phyloP scores from a whole-genome alignment of 371 early-diverging fungal species.

The Mortierella polycephala region DNA sequence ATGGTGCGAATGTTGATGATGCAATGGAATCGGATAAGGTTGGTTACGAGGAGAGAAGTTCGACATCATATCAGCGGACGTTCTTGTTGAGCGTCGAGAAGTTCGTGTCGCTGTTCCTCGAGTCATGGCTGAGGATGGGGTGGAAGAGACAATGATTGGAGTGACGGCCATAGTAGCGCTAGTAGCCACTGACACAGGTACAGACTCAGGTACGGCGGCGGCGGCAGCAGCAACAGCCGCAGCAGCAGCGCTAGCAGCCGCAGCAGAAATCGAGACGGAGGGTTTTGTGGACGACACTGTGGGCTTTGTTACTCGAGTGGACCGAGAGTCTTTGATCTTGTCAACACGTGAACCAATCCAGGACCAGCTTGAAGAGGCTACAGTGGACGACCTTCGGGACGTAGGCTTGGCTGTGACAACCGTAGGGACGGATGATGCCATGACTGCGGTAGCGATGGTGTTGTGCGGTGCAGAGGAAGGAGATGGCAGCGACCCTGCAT shows the following conservation, averaged over 20 bases:
- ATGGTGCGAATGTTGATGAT: background rate
- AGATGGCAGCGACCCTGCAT: constrained; percentile 3
- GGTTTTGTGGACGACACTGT: constrained; percentile 8
- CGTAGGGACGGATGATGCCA: background rate
- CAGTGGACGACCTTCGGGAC: constrained; percentile 12
- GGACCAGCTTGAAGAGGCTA: constrained; percentile 9
- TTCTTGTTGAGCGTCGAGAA: too few species aligned
- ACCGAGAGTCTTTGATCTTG: background rate
- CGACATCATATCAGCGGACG: too few species aligned
- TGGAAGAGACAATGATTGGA: too few species aligned
- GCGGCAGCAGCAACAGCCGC: background rate
- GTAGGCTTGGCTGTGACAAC: constrained; percentile 1
- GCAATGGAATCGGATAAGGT: background rate
- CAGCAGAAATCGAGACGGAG: background rate
- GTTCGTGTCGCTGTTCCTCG: too few species aligned
- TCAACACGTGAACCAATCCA: constrained; percentile 19
- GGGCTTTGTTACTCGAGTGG: constrained; percentile 16
- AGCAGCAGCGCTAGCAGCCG: background rate
- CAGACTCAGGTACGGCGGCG: background rate
- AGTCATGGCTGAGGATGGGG: too few species aligned
- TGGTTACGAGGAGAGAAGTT: background rate
- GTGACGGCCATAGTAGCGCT: too few species aligned
- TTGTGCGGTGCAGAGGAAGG: background rate
- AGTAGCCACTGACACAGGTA: background rate
- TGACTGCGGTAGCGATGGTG: constrained; percentile 8